phyloP scores from a whole-genome alignment of 2,329 filamentous ascomycete species.

The Aspergillus sp. region DNA sequence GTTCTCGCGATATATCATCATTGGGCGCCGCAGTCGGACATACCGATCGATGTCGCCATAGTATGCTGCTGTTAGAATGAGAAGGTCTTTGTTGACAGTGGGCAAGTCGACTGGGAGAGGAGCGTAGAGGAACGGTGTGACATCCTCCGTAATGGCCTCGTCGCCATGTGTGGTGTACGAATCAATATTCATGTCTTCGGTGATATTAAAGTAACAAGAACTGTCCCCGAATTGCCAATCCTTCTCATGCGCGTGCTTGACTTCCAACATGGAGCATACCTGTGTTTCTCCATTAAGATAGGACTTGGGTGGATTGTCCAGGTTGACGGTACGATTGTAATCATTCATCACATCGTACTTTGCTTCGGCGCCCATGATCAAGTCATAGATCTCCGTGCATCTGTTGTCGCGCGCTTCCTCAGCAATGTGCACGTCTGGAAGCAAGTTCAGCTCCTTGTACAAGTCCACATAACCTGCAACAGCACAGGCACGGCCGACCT shows the following conservation, averaged over 20 bases:
- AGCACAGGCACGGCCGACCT: background rate
- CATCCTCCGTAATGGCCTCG: background rate
- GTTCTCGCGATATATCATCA: background rate
- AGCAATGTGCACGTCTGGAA: background rate
- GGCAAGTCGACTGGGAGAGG: background rate
- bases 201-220: background rate
- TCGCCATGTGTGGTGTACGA: background rate
- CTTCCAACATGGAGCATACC: background rate
- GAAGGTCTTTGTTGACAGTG: background rate
- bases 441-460: background rate
- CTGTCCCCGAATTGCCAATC: background rate
- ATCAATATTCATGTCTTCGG: background rate
- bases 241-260: background rate
- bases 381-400: background rate
- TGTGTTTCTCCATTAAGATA: background rate
- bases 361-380: background rate
- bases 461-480: background rate
- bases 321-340: background rate
- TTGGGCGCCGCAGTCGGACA: background rate
- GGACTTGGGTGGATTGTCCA: background rate
- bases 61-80: background rate
- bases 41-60: background rate
- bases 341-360: background rate
- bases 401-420: background rate
- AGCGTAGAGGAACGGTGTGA: background rate